phyloP scores from a whole-genome alignment of 495 filamentous ascomycete species.

The Tuber brumale region DNA sequence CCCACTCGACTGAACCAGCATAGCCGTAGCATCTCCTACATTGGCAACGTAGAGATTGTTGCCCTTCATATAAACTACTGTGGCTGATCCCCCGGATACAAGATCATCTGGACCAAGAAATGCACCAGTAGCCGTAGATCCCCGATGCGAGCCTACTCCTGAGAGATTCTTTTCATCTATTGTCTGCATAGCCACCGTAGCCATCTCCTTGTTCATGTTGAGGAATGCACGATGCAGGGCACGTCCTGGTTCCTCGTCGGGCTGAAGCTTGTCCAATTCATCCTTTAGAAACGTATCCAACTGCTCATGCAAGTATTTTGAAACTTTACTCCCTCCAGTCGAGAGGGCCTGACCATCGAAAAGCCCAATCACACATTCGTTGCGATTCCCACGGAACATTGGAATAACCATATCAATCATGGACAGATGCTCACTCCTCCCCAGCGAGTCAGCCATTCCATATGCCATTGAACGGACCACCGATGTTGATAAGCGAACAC shows the following conservation, averaged over 20 bases:
- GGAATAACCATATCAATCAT: conserved; percentile 98
- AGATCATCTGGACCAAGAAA: conserved; percentile 81
- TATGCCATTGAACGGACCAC: conserved; percentile 80
- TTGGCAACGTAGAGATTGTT: conserved; percentile 93
- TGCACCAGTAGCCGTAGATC: conserved; percentile 55
- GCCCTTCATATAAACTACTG: conserved; percentile 78
- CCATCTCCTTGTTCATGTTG: conserved; percentile 85
- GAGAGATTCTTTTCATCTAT: conserved; percentile 61
- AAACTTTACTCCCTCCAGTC: conserved; percentile 84
- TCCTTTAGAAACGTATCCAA: conserved; percentile 75
- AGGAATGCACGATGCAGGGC: conserved; percentile 83
- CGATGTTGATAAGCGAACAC: conserved; percentile 92
- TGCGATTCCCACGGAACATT: conserved; percentile 80
- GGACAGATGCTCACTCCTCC: conserved; percentile 85
- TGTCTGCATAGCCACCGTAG: conserved; percentile 73
- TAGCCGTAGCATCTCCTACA: conserved; percentile 88
- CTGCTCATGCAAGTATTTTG: conserved; percentile 92
- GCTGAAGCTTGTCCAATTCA: conserved; percentile 66
- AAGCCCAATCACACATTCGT: conserved; percentile 83
- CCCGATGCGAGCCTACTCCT: conserved; percentile 46
- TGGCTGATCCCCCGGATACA: conserved; percentile 81
- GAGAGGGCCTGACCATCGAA: conserved; percentile 87
- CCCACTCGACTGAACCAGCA: conserved; percentile 84
- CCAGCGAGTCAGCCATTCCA: conserved; percentile 96
- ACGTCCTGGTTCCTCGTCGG: conserved; percentile 67